Conservation (phyloP, 202 grass and related monocot genomes). For the Bolboschoenoplectus hybrid region DNA sequence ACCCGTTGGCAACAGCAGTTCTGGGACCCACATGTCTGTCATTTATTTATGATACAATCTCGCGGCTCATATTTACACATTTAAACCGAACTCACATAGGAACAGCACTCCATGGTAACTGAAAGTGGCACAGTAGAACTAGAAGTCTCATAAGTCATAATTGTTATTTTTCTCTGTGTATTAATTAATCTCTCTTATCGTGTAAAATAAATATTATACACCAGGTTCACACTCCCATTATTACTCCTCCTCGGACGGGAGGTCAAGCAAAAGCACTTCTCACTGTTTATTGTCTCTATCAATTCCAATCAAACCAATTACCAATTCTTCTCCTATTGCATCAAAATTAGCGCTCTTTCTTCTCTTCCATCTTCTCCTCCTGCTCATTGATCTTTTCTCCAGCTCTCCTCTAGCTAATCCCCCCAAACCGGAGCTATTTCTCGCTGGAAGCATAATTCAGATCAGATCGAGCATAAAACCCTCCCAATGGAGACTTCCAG, state of each 20-base stretch:
- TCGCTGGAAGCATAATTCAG: slow-evolving; percentile 33
- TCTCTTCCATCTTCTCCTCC: not conserved
- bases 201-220: not conserved
- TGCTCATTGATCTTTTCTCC: not conserved
- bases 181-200: slow-evolving; percentile 33
- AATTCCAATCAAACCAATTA: not conserved
- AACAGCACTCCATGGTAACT: not conserved
- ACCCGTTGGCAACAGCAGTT: slow-evolving; percentile 10
- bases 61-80: not conserved
- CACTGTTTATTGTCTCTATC: slow-evolving; percentile 39
- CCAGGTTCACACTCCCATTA: not conserved
- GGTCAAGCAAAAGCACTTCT: slow-evolving; percentile 27
- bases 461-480: slow-evolving; percentile 35
- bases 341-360: slow-evolving; percentile 26
- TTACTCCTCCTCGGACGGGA: slow-evolving; percentile 42
- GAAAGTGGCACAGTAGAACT: not conserved
- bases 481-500: slow-evolving; percentile 17
- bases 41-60: not conserved
- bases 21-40: slow-evolving; percentile 11
- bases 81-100: not conserved
- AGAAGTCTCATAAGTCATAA: no score
- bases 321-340: slow-evolving; percentile 1
- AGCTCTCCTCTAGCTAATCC: not conserved
- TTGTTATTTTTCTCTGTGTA: no score
- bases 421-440: not conserved